phyloP scores from a whole-genome alignment of 2,329 filamentous ascomycete species.

The Cladobotryum protrusum region DNA sequence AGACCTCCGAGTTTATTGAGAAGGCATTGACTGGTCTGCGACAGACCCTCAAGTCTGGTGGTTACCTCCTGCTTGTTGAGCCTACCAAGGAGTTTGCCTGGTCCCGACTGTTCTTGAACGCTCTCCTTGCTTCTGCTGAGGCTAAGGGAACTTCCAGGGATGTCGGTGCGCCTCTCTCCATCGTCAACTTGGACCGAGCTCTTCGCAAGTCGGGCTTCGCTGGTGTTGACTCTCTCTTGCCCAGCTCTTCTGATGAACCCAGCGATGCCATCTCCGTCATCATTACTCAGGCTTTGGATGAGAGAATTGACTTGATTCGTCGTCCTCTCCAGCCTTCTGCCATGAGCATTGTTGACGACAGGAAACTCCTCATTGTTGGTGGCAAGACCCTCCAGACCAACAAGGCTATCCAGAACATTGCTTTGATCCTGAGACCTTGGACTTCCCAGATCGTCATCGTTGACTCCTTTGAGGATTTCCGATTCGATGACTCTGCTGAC shows the following conservation, averaged over 20 bases:
- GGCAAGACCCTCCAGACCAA: neutral
- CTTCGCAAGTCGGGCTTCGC: slow-evolving; percentile 7
- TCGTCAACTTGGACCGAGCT: neutral
- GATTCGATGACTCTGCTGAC: neutral
- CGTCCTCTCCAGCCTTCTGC: neutral
- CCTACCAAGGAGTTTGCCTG: neutral
- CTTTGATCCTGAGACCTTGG: neutral
- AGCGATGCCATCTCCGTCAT: slow-evolving; percentile 1
- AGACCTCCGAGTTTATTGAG: slow-evolving; percentile 5
- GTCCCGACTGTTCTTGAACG: neutral
- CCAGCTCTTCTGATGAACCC: slow-evolving; percentile 1
- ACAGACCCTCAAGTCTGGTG: neutral
- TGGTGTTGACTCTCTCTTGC: slow-evolving; percentile 6
- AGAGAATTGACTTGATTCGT: neutral
- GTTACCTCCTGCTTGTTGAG: neutral
- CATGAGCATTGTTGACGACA: neutral
- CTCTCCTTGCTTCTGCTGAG: neutral
- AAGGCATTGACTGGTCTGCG: neutral
- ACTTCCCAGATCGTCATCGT: neutral
- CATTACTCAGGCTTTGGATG: neutral
- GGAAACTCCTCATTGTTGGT: neutral
- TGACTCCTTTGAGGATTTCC: neutral
- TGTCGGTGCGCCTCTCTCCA: slow-evolving; percentile 1
- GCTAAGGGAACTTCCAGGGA: slow-evolving; percentile 13
- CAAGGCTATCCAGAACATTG: neutral